Percentiles rank a stretch among this genome's conserved stretches.
These are phyloP conservation scores for Gnomoniopsis smithogilvyi DNA, from an alignment of 2,329 filamentous ascomycete genomes.

Conservation along the genomic window DNA sequence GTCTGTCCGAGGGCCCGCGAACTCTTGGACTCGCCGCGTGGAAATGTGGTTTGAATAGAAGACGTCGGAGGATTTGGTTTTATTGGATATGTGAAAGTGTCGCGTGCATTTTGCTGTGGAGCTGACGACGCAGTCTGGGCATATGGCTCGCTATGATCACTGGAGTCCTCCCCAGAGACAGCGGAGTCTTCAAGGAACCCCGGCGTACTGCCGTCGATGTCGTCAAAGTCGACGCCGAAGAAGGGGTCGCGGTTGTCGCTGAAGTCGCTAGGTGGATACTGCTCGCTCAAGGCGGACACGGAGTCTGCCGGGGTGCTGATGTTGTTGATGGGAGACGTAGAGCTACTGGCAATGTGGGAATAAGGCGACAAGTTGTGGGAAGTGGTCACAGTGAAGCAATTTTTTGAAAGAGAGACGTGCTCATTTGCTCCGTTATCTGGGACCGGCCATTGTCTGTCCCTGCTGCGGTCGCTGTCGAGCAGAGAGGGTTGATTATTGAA, in stretches of 20 bases:
- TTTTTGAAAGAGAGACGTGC: conserved; percentile 15
- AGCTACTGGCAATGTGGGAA: conserved; percentile 36
- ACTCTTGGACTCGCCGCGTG: conserved; percentile 32
- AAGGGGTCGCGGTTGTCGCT: conserved; percentile 47
- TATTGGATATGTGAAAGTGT: conserved; percentile 37
- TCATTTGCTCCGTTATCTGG: conserved; percentile 1
- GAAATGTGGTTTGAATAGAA: conserved; percentile 43
- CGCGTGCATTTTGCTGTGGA: conserved; percentile 20
- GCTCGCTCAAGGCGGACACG: conserved; percentile 39
- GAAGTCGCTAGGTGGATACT: conserved; percentile 48
- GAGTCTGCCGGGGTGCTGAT: conserved; percentile 49
- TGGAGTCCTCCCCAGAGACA: conserved; percentile 14
- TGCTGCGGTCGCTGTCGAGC: conserved; percentile 15
- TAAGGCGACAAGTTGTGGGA: conserved; percentile 39
- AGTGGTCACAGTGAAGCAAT: conserved; percentile 15
- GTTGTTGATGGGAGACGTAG: conserved; percentile 36
- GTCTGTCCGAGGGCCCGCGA: conserved; percentile 21
- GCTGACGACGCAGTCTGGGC: conserved; percentile 3
- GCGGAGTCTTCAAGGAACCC: conserved; percentile 40
- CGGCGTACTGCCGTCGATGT: conserved; percentile 37
- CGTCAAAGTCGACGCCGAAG: conserved; percentile 47
- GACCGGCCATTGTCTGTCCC: conserved; percentile 12
- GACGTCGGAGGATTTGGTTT: conserved; percentile 49
- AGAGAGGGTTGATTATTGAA: conserved; percentile 16
- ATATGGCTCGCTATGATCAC: conserved; percentile 8